Evolutionary conservation across 805 yeast species (phyloP).

Genomic region (Priceomyces carsonii): DNA sequence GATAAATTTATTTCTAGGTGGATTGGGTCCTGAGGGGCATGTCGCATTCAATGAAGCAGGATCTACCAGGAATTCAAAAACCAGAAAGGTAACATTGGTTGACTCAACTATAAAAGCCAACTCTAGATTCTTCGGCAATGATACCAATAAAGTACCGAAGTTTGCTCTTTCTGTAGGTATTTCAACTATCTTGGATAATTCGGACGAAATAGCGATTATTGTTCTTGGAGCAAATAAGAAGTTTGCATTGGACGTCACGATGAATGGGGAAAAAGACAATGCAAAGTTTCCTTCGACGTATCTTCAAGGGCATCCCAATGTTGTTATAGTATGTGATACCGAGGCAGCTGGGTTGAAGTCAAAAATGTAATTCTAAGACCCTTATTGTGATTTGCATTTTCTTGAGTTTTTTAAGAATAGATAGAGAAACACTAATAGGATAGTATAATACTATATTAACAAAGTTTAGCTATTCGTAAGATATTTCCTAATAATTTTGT

Average conservation of each 20-base stretch:
- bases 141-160: slow-evolving; percentile 48
- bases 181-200: slow-evolving; percentile 55
- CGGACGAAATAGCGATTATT: slow-evolving; percentile 51
- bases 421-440: too few species aligned
- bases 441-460: too few species aligned
- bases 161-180: slow-evolving; percentile 57
- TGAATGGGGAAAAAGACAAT: slow-evolving; percentile 37
- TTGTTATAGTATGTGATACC: slow-evolving; percentile 47
- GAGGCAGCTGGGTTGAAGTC: slow-evolving; percentile 44
- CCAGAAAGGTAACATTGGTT: slow-evolving; percentile 49
- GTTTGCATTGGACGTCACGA: slow-evolving; percentile 48
- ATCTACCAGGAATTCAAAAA: slow-evolving; percentile 43
- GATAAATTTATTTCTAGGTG: slow-evolving; percentile 57
- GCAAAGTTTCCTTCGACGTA: slow-evolving; percentile 50
- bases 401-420: too few species aligned
- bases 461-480: too few species aligned
- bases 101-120: slow-evolving; percentile 54
- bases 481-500: too few species aligned
- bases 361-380: slow-evolving; percentile 27
- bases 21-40: slow-evolving; percentile 63
- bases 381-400: too few species aligned
- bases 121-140: slow-evolving; percentile 51
- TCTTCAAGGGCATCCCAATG: slow-evolving; percentile 48
- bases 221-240: slow-evolving; percentile 51
- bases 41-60: slow-evolving; percentile 63